Evolutionary conservation across 2,329 filamentous ascomycete genomes (phyloP), one percentile per base, ranked within the genome.

Genomic region (Emydomyces testavorans): DNA sequence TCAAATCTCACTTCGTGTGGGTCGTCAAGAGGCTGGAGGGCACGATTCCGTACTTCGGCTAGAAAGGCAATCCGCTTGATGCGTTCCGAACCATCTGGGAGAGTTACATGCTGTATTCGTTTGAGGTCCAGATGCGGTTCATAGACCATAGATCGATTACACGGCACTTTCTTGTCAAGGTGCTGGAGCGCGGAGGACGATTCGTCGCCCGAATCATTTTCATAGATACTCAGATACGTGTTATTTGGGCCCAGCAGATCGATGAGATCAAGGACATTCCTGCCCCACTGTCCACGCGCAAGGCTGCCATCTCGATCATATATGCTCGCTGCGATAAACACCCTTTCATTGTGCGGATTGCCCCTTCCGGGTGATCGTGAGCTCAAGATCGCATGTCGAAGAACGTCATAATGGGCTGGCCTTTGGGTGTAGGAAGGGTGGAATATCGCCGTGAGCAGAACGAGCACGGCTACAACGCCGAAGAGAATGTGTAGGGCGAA

Each of bases 21-120:
- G 16, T 65, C 63, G 35, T 79, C 72, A 8, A 88, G 68, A 0
- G 83, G 82, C 31, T 71, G 68, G 20, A 88, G 64, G 0, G 82
- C 83, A 38, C 77, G 75, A 61, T 88, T 88, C 42, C 84, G 76
- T 42, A 85, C 78, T 60, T 82, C 78, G 10, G 84, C 81, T 16
- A 88, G 70, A 62, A 82, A 87, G 24, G 80, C 75, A 36, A 88
- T 80, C n/a, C 84, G 75, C 62, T 85, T 85, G 31, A 82, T 70
- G n/a, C 79, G 75, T 34, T 69, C 67, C 32, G 74, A 71, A 0
- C 82, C 82, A 49, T 76, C 77, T 1, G 81, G 79, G 29, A 85
- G 67, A 1, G 69, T 74, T 38, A 84, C 68, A 46, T 75, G 76
- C 4, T 76, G 75, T 1, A 86, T 69, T 1, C 65, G 63, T n/a